Evolutionary conservation across 2,329 filamentous ascomycete genomes (phyloP), one percentile per base, ranked within the genome.

Genomic region (Cercospora canescens): DNA sequence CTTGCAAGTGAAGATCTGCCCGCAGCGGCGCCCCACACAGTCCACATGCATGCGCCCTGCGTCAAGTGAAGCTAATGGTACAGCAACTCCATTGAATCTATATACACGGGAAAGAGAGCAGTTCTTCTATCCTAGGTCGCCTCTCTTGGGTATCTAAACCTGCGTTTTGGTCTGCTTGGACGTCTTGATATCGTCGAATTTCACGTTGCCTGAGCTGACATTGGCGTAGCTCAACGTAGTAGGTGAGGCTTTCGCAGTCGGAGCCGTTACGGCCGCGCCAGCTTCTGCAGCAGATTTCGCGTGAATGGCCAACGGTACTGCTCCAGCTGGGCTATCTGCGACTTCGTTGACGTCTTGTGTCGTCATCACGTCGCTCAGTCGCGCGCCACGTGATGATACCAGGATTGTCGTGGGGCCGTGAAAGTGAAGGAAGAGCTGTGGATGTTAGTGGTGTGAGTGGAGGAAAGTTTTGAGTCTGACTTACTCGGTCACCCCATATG

Each of bases 401-500:
- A 98, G 84, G 57, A 99, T 87, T 2, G 91, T 97, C 6, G 87
- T 87, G 1, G 95, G 95, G 0, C 95, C 95, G 64, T 89, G 87
- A 77, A 99, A 97, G 75, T 92, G 91, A 34, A 99, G 82, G 79
- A 98, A 98, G 28, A 98, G 83, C 80, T 88, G 67, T 39, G 24
- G 8, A 21, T 48, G 60, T 66, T 41, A 68, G 59, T 30, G 34
- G 52, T 16, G 24, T 12, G 21, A 21, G n/a, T 24, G 7, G 32
- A 12, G n/a, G 64, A 2, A 34, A 34, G 2, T 28, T 16, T 8
- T 26, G 41, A 14, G 3, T 24, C 32, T 55, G 12, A 73, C 82
- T 72, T 81, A 89, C 87, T 68, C 94, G 83, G 77, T 99, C 95
- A 24, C 95, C 95, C 92, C 93, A 98, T 64, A 99, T 91, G 1